A percentile compares a stretch with the other conserved stretches of the same genome.
phyloP scores from a whole-genome alignment of 2,329 filamentous ascomycete genomes.

The Rhexocercosporidium sp. region DNA sequence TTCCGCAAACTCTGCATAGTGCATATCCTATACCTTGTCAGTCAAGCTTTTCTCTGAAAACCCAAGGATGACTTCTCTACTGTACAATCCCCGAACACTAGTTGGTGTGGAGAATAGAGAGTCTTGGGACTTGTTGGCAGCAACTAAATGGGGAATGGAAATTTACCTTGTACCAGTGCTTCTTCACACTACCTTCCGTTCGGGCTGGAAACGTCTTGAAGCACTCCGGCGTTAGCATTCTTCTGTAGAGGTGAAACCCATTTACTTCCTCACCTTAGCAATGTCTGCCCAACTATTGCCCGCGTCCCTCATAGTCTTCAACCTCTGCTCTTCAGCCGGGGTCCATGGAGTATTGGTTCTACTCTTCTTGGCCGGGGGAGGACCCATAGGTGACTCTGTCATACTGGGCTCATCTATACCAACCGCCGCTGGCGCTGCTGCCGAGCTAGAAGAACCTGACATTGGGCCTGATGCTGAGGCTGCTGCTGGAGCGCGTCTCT shows the following conservation, averaged over 20 bases:
- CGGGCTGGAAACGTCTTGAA: slow-evolving; percentile 83
- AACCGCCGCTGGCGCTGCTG: slow-evolving; percentile 20
- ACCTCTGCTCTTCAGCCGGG: slow-evolving; percentile 85
- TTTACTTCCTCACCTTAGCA: slow-evolving; percentile 72
- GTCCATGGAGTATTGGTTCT: slow-evolving; percentile 99
- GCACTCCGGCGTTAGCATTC: not conserved
- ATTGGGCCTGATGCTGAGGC: slow-evolving; percentile 30
- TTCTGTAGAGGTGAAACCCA: slow-evolving; percentile 33
- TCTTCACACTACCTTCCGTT: slow-evolving; percentile 98
- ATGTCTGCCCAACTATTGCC: slow-evolving; percentile 98
- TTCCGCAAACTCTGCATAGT: slow-evolving; percentile 97
- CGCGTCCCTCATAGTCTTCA: slow-evolving; percentile 93
- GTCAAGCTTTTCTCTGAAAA: not conserved
- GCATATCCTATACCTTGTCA: slow-evolving; percentile 77
- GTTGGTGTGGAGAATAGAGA: not conserved
- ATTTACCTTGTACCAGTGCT: slow-evolving; percentile 96
- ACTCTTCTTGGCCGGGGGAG: slow-evolving; percentile 81
- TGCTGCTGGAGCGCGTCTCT: slow-evolving; percentile 35
- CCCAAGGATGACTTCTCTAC: not conserved
- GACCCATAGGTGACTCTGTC: slow-evolving; percentile 47
- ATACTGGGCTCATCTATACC: slow-evolving; percentile 34
- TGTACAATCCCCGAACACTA: not conserved
- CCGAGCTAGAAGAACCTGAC: slow-evolving; percentile 32
- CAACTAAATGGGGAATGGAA: not conserved
- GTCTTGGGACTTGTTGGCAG: not conserved